Conservation (phyloP, 2,329 filamentous ascomycete genomes). For the Sarocladium oryzae region DNA sequence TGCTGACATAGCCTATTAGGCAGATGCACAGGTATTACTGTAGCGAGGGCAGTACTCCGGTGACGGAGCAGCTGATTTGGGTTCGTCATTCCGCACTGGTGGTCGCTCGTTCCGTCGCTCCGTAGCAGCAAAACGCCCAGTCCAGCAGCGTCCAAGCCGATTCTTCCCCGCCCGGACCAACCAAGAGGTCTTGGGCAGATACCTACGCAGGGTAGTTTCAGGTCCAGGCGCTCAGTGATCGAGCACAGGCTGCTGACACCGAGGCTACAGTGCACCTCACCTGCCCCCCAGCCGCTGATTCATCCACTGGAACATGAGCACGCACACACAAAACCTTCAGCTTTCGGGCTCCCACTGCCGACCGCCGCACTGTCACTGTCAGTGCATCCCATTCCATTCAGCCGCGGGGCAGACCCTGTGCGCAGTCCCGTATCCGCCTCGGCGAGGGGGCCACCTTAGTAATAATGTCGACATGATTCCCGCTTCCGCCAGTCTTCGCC, state of each 20-base stretch:
- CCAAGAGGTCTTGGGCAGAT: no score
- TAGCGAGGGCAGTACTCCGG: background rate
- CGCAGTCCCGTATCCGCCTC: conserved; percentile 1
- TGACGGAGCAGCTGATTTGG: background rate
- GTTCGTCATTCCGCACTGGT: background rate
- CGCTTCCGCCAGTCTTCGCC: conserved; percentile 5
- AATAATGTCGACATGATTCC: conserved; percentile 8
- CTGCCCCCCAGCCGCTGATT: background rate
- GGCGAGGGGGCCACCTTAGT: conserved; percentile 5
- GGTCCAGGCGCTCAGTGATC: no score
- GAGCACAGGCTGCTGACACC: background rate
- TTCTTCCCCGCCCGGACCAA: background rate
- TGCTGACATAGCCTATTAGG: no score
- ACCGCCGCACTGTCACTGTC: background rate
- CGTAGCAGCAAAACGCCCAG: no score
- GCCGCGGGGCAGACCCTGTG: conserved; percentile 7
- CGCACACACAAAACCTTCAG: background rate
- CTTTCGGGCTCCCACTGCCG: background rate
- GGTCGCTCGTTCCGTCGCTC: background rate
- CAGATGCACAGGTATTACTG: conserved; percentile 2
- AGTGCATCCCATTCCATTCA: background rate
- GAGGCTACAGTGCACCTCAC: background rate
- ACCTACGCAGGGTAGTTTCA: no score
- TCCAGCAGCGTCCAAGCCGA: background rate
- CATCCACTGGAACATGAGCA: background rate